Evolutionary conservation across 2,329 filamentous ascomycete genomes (phyloP).

Genomic region (Chalara sp.): DNA sequence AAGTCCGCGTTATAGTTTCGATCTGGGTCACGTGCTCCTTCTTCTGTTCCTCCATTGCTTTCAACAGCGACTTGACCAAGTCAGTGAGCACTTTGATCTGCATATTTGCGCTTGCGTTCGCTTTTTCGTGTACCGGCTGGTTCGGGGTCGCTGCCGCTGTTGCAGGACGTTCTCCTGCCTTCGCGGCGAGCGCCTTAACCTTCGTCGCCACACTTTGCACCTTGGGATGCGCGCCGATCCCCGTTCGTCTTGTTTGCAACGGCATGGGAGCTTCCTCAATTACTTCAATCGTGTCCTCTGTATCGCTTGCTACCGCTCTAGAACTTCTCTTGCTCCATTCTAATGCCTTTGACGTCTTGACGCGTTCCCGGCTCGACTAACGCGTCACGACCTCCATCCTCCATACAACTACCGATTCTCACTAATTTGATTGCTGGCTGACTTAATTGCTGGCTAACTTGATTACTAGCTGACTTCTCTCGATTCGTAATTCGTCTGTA

Average conservation of each 20-base stretch:
- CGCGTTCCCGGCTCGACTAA: neutral
- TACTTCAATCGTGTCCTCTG: neutral
- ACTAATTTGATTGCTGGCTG: too few species aligned
- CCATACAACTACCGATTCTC: too few species aligned
- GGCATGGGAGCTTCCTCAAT: neutral
- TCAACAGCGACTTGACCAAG: slow-evolving; percentile 1
- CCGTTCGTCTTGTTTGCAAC: neutral
- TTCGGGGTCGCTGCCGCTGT: neutral
- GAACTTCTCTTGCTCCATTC: neutral
- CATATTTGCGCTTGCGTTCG: neutral
- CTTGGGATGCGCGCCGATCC: neutral
- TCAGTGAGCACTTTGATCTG: neutral
- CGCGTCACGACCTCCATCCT: neutral
- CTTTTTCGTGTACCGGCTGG: neutral
- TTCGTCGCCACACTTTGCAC: neutral
- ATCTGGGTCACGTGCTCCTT: neutral
- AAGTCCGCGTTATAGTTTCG: neutral
- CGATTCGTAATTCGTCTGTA: too few species aligned
- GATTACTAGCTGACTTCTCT: too few species aligned
- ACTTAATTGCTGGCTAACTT: too few species aligned
- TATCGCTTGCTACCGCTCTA: neutral
- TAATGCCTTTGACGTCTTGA: neutral
- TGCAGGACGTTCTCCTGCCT: neutral
- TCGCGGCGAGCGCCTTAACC: neutral
- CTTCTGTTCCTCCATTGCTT: slow-evolving; percentile 4